Conservation (phyloP, 176 grass and related monocot species). For the Aegilops longissima region DNA sequence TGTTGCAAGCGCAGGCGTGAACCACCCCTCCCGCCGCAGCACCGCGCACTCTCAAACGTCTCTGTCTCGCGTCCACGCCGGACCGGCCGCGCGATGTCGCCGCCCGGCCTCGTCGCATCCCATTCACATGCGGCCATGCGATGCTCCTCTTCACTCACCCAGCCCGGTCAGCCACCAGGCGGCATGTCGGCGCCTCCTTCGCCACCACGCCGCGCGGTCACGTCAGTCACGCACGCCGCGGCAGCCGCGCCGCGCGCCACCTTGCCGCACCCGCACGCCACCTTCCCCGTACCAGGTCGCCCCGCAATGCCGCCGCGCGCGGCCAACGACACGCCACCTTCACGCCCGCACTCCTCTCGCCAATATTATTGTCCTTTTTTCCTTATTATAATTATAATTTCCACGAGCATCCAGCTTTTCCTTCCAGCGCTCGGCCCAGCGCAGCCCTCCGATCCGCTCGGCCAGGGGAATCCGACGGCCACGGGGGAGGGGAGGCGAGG, state of each 20-base stretch:
- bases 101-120: neutral
- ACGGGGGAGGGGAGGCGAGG: neutral
- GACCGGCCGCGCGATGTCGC: neutral
- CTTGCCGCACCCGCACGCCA: constrained; percentile 39
- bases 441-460: neutral
- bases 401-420: neutral
- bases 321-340: constrained; percentile 16
- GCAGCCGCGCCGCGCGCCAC: constrained; percentile 18
- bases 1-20: neutral
- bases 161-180: neutral
- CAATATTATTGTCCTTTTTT: neutral
- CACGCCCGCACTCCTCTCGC: neutral
- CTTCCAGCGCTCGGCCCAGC: neutral
- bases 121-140: neutral
- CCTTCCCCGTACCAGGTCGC: neutral
- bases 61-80: neutral
- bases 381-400: too few species aligned
- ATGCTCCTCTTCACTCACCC: neutral
- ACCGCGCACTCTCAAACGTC: neutral
- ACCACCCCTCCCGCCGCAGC: neutral
- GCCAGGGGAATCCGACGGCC: constrained; percentile 22
- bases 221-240: neutral
- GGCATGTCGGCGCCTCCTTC: constrained; percentile 22
- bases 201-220: neutral
- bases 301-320: constrained; percentile 45